Percentiles rank a stretch among this genome's conserved stretches.
Conservation (phyloP, 108 stramenopile genomes). For the Fistulifera solaris region DNA sequence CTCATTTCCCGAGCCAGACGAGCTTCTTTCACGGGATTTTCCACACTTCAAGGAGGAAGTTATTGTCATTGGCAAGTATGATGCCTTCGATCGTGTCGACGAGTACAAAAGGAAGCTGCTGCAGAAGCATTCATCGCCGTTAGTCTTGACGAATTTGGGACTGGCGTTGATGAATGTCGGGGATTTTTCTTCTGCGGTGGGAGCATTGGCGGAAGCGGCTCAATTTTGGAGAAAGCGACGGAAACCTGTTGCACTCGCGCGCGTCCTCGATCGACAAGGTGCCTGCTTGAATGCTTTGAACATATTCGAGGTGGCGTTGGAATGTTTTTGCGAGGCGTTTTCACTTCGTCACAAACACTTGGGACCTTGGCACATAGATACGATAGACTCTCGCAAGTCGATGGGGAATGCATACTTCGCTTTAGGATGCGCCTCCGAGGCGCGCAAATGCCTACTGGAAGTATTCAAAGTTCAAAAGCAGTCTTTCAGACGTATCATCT, state of each 20-base stretch:
- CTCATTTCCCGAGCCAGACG: no score
- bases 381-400: constrained; percentile 35
- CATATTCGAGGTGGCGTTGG: neutral
- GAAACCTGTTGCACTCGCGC: neutral
- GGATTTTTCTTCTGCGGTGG: no score
- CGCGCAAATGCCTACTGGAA: constrained; percentile 24
- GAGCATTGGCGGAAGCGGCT: no score
- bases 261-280: neutral
- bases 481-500: constrained; percentile 44
- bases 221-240: no score
- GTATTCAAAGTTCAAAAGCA: constrained; percentile 28
- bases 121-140: no score
- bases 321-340: constrained; percentile 20
- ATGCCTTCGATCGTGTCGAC: no score
- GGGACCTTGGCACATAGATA: constrained; percentile 43
- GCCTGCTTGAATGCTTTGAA: neutral
- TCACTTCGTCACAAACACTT: constrained; percentile 29
- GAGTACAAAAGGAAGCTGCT: no score
- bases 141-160: no score
- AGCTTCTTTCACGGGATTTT: no score
- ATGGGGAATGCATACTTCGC: constrained; percentile 28
- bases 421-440: constrained; percentile 9
- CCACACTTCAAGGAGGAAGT: no score
- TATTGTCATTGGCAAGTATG: no score
- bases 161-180: no score